Base-by-base conservation (phyloP, 1,139 yeast genomes). In the Zygoascus sp. region DNA sequence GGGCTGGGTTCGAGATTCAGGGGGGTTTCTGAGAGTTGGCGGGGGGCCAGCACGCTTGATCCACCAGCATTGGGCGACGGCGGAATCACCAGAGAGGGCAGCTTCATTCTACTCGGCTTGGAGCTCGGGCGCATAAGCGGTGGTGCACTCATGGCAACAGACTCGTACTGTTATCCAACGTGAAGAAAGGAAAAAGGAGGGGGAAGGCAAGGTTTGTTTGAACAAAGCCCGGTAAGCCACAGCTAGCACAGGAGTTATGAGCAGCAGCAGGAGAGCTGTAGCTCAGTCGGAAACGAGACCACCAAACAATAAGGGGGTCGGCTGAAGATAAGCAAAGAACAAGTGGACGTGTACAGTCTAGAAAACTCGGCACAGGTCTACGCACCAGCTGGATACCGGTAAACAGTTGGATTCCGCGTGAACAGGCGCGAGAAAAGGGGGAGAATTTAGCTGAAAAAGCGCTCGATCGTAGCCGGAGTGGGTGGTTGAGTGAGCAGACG, bases 21-120 rank as follows among this genome's bases (percentile, higher is more conserved):
- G 22, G 41, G 15, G 5, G 32, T 39, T 27, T 17, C 41, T 32
- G 10, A 42, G 46, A 10, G 40, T 40, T 19, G 40, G 8, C 34
- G 15, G 6, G 34, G 34, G 3, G 34, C 34, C 34, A 30, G 13
- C 17, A 42, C 21, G 44, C 46, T 4, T 43, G 50, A 27, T 41
- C 32, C 40, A 30, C 36, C 10, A 50, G 42, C 20, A 23, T 25
- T 48, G 7, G 57, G 58, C 2, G 56, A 49, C 5, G 54, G 39
- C 17, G 61, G 62, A 8, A 64, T 62, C 8, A 59, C 48, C 22
- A 64, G 52, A n/a, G 65, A 54, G 11, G 68, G 66, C n/a, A 66
- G 61, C 42, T 62, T 64, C 45, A 63, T 53, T 28, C 61, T 53
- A 9, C 64, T 59, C 2, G 58, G 47, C 20, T 60, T 60, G 1